Percentiles rank a stretch among this genome's conserved stretches.
Conservation (phyloP, 805 yeast genomes). For the Zygosaccharomyces gambellarensis region DNA sequence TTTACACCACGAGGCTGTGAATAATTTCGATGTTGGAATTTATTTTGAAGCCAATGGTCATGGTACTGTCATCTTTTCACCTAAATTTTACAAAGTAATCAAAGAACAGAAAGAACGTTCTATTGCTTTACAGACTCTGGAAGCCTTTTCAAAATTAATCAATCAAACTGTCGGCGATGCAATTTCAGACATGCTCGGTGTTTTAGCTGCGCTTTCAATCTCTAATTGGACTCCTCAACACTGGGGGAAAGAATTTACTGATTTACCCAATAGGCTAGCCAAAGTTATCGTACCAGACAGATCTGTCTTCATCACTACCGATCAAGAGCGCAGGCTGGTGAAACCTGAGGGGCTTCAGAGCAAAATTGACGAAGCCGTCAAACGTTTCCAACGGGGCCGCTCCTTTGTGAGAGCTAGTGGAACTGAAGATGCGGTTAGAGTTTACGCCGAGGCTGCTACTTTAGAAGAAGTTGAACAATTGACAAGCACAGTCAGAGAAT, state of each 20-base stretch:
- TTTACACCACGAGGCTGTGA: slow-evolving; percentile 83
- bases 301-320: slow-evolving; percentile 69
- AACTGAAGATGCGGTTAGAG: slow-evolving; percentile 95
- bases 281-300: slow-evolving; percentile 85
- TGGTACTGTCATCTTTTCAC: slow-evolving; percentile 85
- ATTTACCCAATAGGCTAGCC: slow-evolving; percentile 78
- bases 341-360: slow-evolving; percentile 75
- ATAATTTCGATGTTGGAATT: slow-evolving; percentile 79
- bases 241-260: slow-evolving; percentile 77
- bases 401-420: slow-evolving; percentile 96
- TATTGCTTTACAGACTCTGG: slow-evolving; percentile 44
- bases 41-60: slow-evolving; percentile 99
- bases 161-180: slow-evolving; percentile 99
- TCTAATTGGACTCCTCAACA: slow-evolving; percentile 54
- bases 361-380: slow-evolving; percentile 61
- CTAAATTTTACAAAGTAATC: slow-evolving; percentile 40
- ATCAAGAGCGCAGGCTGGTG: slow-evolving; percentile 80
- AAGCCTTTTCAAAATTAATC: slow-evolving; percentile 62
- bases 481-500: slow-evolving; percentile 37
- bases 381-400: slow-evolving; percentile 56
- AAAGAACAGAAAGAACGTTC: slow-evolving; percentile 39
- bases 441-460: slow-evolving; percentile 82
- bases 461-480: slow-evolving; percentile 45
- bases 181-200: slow-evolving; percentile 81
- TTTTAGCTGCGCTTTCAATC: slow-evolving; percentile 57